Conservation (phyloP, 2,329 filamentous ascomycete species). For the Fusarium sublunatum region DNA sequence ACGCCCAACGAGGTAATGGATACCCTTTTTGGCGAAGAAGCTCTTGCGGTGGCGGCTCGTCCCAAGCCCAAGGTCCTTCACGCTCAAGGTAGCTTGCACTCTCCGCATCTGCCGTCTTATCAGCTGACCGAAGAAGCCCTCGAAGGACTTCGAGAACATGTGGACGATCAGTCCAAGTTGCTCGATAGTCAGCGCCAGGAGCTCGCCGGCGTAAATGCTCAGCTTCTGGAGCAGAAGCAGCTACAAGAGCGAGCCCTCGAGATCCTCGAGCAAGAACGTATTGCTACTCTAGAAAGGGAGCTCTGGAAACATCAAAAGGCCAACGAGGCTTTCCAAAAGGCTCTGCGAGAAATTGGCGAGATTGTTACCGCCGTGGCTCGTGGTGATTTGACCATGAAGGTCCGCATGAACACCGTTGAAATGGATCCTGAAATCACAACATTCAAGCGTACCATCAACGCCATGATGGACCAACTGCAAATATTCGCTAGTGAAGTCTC, state of each 20-base stretch:
- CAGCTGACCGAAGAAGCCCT: conserved; percentile 84
- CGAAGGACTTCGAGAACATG: conserved; percentile 86
- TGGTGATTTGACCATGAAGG: conserved; percentile 96
- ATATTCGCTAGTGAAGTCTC: conserved; percentile 98
- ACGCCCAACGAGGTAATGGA: conserved; percentile 81
- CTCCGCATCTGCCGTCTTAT: conserved; percentile 53
- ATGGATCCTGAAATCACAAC: conserved; percentile 98
- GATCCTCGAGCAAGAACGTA: conserved; percentile 86
- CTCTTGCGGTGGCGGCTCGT: conserved; percentile 58
- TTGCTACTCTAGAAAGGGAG: conserved; percentile 89
- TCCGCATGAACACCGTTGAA: conserved; percentile 93
- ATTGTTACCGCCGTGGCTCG: conserved; percentile 97
- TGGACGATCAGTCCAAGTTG: conserved; percentile 92
- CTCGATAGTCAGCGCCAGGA: conserved; percentile 89
- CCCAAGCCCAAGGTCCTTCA: conserved; percentile 60
- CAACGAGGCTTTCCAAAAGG: conserved; percentile 98
- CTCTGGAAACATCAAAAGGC: conserved; percentile 97
- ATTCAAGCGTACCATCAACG: conserved; percentile 98
- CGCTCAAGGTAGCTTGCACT: conserved; percentile 56
- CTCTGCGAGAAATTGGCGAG: conserved; percentile 93
- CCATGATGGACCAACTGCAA: conserved; percentile 98
- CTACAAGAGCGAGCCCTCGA: conserved; percentile 85
- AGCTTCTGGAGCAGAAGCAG: conserved; percentile 86
- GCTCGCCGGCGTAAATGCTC: conserved; percentile 85
- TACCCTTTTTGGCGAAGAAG: conserved; percentile 71